Evolutionary conservation across 2,329 filamentous ascomycete species (phyloP), one percentile per base, ranked within the genome.

Genomic region (Claviceps pusilla): DNA sequence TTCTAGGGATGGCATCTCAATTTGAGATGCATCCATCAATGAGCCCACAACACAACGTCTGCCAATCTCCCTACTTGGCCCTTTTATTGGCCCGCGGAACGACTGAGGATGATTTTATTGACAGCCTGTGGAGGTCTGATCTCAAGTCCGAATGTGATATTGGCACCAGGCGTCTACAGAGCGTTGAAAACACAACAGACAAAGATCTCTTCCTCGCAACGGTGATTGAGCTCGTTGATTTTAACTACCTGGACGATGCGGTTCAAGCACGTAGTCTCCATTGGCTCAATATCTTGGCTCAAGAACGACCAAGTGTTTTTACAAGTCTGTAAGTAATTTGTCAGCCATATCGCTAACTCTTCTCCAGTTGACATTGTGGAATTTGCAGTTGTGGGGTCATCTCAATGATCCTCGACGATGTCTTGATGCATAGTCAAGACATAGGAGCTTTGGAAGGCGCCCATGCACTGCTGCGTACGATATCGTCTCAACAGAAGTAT

Each of bases 191-290:
- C 19, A 72, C 83, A 60, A 76, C 75, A 53, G 81, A 86, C 57
- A 77, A 79, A 58, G 79, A 84, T 56, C 63, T 86, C 12, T 66
- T 86, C 16, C 71, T 86, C 6, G 80, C 79, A 57, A 78, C 79
- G 3, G 79, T 79, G 1, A 80, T 86, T 54, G 76, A 79, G 61
- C 70, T 86, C 46, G 76, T 86, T 10, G 83, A 86, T 62, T 86
- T 86, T 61, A 76, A 78, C 54, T 78, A 77, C 55, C 68, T 84
- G 7, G 82, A 86, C 55, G 81, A 85, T 54, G 70, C 71, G 1
- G 73, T 82, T 19, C 82, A 86, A 63, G 75, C 76, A 47, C 73
- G 79, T 14, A 78, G 73, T 16, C 67, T 86, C 3, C 63, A 70
- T 16, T 84, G 82, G 79, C 71, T 86, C 41, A 79, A 77, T 52